Conservation (phyloP, 108 stramenopile species). For the Skeletonema tropicum region DNA sequence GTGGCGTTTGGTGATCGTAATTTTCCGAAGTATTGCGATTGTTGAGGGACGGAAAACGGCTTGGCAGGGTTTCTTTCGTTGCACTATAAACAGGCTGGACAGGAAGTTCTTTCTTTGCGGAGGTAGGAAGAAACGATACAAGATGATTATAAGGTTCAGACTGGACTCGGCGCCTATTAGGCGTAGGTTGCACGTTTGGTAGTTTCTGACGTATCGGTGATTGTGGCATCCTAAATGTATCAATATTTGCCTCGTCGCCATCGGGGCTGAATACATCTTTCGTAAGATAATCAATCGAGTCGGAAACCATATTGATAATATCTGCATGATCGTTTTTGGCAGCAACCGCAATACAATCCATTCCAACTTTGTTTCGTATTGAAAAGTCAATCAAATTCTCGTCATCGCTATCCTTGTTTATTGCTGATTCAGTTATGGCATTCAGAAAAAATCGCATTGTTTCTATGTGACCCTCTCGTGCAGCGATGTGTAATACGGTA, state of each 20-base stretch:
- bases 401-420: neutral
- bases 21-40: conserved; percentile 23
- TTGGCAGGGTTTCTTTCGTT: conserved; percentile 1
- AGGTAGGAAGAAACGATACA: neutral
- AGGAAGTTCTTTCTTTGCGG: neutral
- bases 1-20: conserved; percentile 37
- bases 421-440: conserved; percentile 17
- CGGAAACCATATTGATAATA: conserved; percentile 18
- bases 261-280: conserved; percentile 4
- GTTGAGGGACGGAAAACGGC: conserved; percentile 34
- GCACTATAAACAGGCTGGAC: neutral
- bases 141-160: conserved; percentile 1
- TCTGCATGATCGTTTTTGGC: conserved; percentile 21
- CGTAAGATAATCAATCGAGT: conserved; percentile 13
- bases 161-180: neutral
- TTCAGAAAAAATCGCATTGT: conserved; percentile 42
- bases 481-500: conserved; percentile 38
- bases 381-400: conserved; percentile 25
- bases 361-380: conserved; percentile 32
- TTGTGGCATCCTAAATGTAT: conserved; percentile 5
- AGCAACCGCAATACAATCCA: conserved; percentile 37
- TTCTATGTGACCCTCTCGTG: conserved; percentile 23
- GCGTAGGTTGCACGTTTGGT: neutral
- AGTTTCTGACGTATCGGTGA: neutral
- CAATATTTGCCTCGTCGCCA: neutral